Percentiles rank a stretch among this genome's conserved stretches.
phyloP scores from a whole-genome alignment of 176 grass and related monocot genomes.

The Phragmites australis region DNA sequence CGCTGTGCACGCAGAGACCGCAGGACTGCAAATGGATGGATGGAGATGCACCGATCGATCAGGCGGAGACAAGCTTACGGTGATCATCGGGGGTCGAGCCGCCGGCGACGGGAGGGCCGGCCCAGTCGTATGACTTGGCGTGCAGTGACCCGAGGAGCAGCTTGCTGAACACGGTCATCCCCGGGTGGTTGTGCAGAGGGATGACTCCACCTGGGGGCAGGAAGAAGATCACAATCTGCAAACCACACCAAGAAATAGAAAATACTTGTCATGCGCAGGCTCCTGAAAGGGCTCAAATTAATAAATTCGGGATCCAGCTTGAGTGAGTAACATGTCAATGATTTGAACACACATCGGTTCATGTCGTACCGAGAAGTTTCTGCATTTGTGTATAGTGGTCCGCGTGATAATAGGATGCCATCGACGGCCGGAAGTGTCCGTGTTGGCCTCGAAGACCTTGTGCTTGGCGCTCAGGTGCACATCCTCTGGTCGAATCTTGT shows the following conservation, averaged over 20 bases:
- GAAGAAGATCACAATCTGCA: constrained; percentile 76
- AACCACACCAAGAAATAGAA: neutral
- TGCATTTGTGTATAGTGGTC: constrained; percentile 54
- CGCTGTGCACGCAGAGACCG: too few species aligned
- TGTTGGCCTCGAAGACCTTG: constrained; percentile 31
- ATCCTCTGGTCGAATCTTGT: constrained; percentile 58
- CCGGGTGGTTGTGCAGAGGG: constrained; percentile 83
- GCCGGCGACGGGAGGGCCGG: neutral
- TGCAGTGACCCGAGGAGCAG: constrained; percentile 67
- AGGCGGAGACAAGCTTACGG: neutral
- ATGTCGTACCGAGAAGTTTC: constrained; percentile 63
- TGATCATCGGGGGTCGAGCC: neutral
- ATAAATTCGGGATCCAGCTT: too few species aligned
- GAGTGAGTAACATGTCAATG: too few species aligned
- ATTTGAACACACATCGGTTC: neutral
- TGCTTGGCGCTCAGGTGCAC: constrained; percentile 47
- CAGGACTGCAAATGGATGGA: too few species aligned
- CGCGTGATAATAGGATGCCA: constrained; percentile 48
- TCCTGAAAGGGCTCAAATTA: too few species aligned
- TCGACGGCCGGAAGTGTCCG: neutral
- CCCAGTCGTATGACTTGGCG: constrained; percentile 81
- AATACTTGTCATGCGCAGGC: too few species aligned
- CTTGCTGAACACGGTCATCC: constrained; percentile 91
- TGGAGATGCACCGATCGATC: neutral
- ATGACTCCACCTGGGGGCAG: constrained; percentile 57